A percentile compares a stretch with the other conserved stretches of the same genome.
Evolutionary conservation across 768 basidiomycete genomes (phyloP).

Genomic region (Phaffia australis): DNA sequence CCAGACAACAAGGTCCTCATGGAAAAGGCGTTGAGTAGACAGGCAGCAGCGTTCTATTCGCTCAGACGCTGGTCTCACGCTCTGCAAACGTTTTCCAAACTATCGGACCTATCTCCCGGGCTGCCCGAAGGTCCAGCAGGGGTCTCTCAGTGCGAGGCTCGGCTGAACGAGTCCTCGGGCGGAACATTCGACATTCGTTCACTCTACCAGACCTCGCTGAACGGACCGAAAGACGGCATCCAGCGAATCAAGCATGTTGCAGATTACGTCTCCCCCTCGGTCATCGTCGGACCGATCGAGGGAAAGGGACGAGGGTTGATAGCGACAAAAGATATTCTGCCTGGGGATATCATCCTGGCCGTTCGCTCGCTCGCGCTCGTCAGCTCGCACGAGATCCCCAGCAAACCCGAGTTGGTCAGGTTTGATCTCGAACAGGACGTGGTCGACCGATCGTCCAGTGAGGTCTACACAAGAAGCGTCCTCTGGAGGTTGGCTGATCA

Average conservation of each 20-base stretch:
- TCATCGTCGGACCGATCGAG: slow-evolving; percentile 9
- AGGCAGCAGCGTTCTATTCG: slow-evolving; percentile 15
- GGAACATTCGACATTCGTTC: slow-evolving; percentile 9
- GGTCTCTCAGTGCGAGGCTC: slow-evolving; percentile 8
- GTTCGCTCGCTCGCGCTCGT: slow-evolving; percentile 10
- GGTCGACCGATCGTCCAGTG: slow-evolving; percentile 11
- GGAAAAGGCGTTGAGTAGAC: slow-evolving; percentile 2
- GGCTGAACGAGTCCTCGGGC: slow-evolving; percentile 5
- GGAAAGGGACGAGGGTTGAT: slow-evolving; percentile 24
- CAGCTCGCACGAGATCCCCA: slow-evolving; percentile 4
- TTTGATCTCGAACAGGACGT: slow-evolving; percentile 17
- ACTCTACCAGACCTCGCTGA: slow-evolving; percentile 1
- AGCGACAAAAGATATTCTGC: slow-evolving; percentile 14
- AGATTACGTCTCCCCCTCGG: background rate
- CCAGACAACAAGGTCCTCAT: background rate
- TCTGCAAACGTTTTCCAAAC: background rate
- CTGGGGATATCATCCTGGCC: slow-evolving; percentile 22
- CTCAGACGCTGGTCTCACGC: slow-evolving; percentile 18
- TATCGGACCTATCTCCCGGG: background rate
- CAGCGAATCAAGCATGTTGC: slow-evolving; percentile 12
- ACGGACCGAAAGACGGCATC: slow-evolving; percentile 8
- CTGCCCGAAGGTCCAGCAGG: slow-evolving; percentile 1
- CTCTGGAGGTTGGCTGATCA: slow-evolving; percentile 19
- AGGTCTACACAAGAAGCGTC: slow-evolving; percentile 17
- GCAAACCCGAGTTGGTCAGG: slow-evolving; percentile 8